Percentiles rank a stretch among this genome's conserved stretches.
Conservation (phyloP, 2,329 filamentous ascomycete species). For the Aspergillus ochraceoroseus region DNA sequence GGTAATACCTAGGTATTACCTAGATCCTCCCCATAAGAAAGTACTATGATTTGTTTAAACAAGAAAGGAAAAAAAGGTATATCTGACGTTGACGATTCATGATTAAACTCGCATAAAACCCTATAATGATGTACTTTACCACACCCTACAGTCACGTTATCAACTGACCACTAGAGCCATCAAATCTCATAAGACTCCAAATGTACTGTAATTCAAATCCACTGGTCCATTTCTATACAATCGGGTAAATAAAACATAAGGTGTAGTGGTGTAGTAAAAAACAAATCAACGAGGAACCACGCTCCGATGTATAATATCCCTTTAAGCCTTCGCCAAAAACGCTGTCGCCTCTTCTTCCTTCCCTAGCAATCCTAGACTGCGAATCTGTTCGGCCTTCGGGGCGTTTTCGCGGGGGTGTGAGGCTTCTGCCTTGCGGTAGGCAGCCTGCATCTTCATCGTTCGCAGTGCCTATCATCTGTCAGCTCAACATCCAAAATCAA, state of each 20-base stretch:
- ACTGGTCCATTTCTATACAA: conserved; percentile 35
- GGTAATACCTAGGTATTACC: no score
- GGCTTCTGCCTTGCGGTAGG: conserved; percentile 75
- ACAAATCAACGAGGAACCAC: conserved; percentile 24
- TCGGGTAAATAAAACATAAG: conserved; percentile 28
- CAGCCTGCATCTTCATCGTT: conserved; percentile 71
- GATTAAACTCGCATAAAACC: neutral
- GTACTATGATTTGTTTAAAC: no score
- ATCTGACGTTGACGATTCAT: conserved; percentile 7
- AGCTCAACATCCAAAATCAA: no score
- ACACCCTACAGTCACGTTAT: no score
- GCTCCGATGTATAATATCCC: conserved; percentile 18
- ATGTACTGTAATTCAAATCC: neutral
- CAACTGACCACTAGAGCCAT: no score
- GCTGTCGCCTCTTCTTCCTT: conserved; percentile 75
- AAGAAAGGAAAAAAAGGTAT: no score
- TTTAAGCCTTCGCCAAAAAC: conserved; percentile 39
- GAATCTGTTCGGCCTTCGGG: conserved; percentile 78
- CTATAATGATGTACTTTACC: neutral
- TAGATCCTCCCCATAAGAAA: no score
- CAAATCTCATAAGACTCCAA: no score
- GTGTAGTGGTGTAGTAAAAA: conserved; percentile 13
- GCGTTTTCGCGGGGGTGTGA: conserved; percentile 72
- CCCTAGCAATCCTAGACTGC: conserved; percentile 75
- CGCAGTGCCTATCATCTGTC: conserved; percentile 62